These are phyloP conservation scores for Saturnispora sekii DNA, from an alignment of 805 yeast genomes.

Conservation along the genomic window DNA sequence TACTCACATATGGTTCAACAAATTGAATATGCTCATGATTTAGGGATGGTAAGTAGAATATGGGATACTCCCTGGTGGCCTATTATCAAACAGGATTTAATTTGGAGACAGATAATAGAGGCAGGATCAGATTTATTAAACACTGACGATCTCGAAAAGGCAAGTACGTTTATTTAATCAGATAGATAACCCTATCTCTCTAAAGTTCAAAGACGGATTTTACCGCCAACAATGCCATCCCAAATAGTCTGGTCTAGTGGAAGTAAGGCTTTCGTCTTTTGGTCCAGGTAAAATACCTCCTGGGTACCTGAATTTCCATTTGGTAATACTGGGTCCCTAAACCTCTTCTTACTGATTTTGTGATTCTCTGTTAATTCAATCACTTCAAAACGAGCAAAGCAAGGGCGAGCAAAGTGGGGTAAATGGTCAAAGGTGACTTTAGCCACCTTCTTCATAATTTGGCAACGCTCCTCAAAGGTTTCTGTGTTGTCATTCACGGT, in stretches of 20 bases:
- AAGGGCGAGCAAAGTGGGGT: conserved; percentile 82
- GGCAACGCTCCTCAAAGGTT: conserved; percentile 23
- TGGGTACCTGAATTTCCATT: conserved; percentile 54
- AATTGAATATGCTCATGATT: conserved; percentile 37
- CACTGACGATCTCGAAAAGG: conserved; percentile 44
- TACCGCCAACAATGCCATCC: conserved; percentile 26
- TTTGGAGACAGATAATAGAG: conserved; percentile 40
- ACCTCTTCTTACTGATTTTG: conserved; percentile 63
- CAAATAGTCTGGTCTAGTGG: conserved; percentile 50
- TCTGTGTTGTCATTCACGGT: conserved; percentile 20
- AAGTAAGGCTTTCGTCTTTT: conserved; percentile 37
- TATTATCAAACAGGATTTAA: conserved; percentile 29
- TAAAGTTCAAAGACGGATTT: conserved; percentile 10
- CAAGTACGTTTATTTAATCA: conserved; percentile 5
- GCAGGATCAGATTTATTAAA: conserved; percentile 50
- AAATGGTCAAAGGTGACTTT: conserved; percentile 32
- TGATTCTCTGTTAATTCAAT: conserved; percentile 71
- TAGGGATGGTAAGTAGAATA: conserved; percentile 46
- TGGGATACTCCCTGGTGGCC: conserved; percentile 78
- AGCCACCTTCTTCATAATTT: conserved; percentile 32
- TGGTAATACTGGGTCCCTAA: conserved; percentile 61
- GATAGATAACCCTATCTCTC: background rate
- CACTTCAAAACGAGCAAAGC: conserved; percentile 60
- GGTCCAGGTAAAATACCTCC: conserved; percentile 59
- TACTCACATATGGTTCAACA: conserved; percentile 17